Conservation (phyloP, 2,329 filamentous ascomycete species). For the Aspergillus carbonarius region DNA sequence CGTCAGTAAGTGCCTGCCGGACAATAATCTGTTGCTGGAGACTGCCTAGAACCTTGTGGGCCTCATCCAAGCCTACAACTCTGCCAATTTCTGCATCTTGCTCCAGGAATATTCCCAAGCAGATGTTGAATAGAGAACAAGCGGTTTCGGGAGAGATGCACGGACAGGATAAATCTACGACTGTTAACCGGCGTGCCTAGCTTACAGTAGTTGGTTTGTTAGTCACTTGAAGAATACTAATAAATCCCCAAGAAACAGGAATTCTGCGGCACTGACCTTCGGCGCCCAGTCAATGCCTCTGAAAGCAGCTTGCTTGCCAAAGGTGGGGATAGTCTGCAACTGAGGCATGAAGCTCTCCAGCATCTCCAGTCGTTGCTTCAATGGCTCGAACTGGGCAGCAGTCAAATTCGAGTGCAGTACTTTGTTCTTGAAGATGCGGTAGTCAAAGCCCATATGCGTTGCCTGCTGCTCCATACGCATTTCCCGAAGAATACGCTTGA, state of each 20-base stretch:
- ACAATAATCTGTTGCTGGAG: neutral
- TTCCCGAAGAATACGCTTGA: conserved; percentile 57
- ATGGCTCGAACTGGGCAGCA: conserved; percentile 13
- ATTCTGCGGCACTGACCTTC: too few relatives aligned
- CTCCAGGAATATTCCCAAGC: conserved; percentile 22
- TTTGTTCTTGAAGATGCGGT: conserved; percentile 46
- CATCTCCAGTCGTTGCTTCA: conserved; percentile 21
- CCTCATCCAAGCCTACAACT: conserved; percentile 22
- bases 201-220: too few relatives aligned
- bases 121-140: conserved; percentile 23
- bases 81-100: conserved; percentile 13
- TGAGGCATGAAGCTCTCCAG: conserved; percentile 24
- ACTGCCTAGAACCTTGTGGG: conserved; percentile 25
- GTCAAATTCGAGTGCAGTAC: conserved; percentile 8
- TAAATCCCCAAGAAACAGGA: too few relatives aligned
- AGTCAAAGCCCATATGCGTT: conserved; percentile 47
- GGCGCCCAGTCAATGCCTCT: too few relatives aligned
- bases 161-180: conserved; percentile 23
- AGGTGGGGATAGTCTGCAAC: too few relatives aligned
- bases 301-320: too few relatives aligned
- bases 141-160: conserved; percentile 22
- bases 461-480: conserved; percentile 47
- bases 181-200: conserved; percentile 18
- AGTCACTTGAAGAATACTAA: too few relatives aligned
- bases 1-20: neutral